Evolutionary conservation across 306 rosid genomes (phyloP), one percentile per base, ranked within the genome.

Genomic region (Sechiopsis laciniata): DNA sequence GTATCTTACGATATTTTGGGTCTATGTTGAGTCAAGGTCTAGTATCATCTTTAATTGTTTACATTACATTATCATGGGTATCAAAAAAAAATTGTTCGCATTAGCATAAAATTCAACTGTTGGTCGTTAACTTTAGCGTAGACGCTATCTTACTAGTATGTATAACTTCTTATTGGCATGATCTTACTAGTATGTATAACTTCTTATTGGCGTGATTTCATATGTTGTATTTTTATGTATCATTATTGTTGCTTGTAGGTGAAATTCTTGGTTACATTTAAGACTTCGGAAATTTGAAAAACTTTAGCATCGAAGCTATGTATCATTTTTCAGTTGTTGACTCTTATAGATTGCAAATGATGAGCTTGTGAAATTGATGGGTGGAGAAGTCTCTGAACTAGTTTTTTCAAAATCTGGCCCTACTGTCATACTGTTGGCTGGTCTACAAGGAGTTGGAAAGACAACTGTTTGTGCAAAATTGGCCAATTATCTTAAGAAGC

Each of bases 401-500:
- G 84, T 50, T 75, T 94, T 89, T 73, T 61, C 96, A 79, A 87
- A 89, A 79, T 76, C 89, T 21, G 90, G 90, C 64, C 97, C 99
- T 37, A 94, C 95, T 69, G 85, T 94, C 62, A 94, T 94, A 66
- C 78, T 91, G 63, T 83, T 94, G 90, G 99, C 97, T 75, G 99
- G 99, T 80, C 89, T 94, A 42, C 99, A 94, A 78, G 99, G 99
- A 80, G 99, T 94, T 76, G 99, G 99, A 82, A 94, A 94, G 85
- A 94, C 97, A 19, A 94, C 99, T 37, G 97, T 94, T 7, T 94
- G 96, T 77, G 99, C 99, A 11, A 94, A 94, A 76, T 84, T 94
- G 79, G 91, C 99, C 45, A 80, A 77, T 82, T 94, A 94, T 79
- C 92, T 94, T 76, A 87, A 91, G 89, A 94, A 94, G 75, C 99